Base-by-base conservation (phyloP, 83 land plant species). In the Larix sibirica region DNA sequence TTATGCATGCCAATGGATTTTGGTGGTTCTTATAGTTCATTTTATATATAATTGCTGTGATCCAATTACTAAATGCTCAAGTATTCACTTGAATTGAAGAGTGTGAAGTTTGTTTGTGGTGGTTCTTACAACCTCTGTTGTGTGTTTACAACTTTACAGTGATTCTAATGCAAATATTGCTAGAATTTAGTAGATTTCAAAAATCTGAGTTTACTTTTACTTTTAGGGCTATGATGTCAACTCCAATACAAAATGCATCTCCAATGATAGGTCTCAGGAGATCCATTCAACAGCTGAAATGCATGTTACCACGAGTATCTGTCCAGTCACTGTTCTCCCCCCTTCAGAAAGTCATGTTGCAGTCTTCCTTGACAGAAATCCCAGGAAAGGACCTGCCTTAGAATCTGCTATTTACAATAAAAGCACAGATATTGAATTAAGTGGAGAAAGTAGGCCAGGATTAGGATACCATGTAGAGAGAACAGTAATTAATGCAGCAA, bases 361-460 rank as follows among this genome's bases (percentile, higher is more conserved):
- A 42, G 77, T 73, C 21, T 73, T 73, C n/a, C 77, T 73, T 73
- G 77, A 73, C 77, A 73, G 21, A 44, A 73, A 44, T 18, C 77
- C 77, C 20, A 40, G 56, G 42, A 42, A 73, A 44, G 77, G 54
- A 56, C 24, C 54, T 40, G 7, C 26, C 54, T 73, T 40, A 33
- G 77, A 21, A 73, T 73, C 77, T 73, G 54, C 16, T 44, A n/a
- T 42, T 7, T 73, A 73, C 40, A 18, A 73, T 42, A 73, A 50
- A 73, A 73, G 77, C 77, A 73, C 24, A 44, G 14, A 73, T 73
- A n/a, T 73, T 42, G 54, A n/a, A n/a, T 73, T 44, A 44, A 44
- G 26, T 44, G 77, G 44, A 40, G 77, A 73, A 40, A 44, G n/a
- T 21, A 73, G 77, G 56, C 56, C 77, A 21, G 56, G 77, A 21